Evolutionary conservation across 116 monocot genomes (phyloP), one percentile per base, ranked within the genome.

Genomic region (Papilionanthe hybrid): DNA sequence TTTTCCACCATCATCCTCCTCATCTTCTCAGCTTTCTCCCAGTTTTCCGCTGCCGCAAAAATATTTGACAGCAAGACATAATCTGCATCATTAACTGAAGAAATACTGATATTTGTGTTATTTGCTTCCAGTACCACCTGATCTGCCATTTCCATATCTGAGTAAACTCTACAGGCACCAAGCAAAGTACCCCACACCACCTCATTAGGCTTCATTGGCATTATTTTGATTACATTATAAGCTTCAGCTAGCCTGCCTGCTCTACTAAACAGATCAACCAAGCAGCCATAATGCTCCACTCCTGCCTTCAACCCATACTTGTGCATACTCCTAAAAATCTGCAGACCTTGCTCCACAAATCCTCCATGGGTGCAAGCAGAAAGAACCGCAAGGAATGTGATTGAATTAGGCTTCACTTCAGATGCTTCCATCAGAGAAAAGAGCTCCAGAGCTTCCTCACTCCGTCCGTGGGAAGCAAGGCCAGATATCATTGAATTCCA

Each of bases 401-500:
- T 57, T 72, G 20, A 66, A 56, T 91, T 72, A 3, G 93, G 91
- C 25, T 83, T 75, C 78, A 80, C 83, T 53, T 72, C 88, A 32
- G 82, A 81, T 23, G 79, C 65, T 71, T 88, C 84, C 93, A 93
- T 93, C 15, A 13, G n/a, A 37, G 60, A 20, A 68, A 91, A 89
- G 25, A 91, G 58, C 13, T 55, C 74, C 0, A 93, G 83, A 42
- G 91, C 86, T 22, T 93, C 89, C 9, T 55, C 20, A 9, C 82
- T 74, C 19, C 55, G 48, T 17, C 93, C 91, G 53, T 93, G 89
- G 67, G 83, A 86, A 2, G 93, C 86, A 37, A 91, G 81, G 10
- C 83, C 93, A 23, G 91, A 87, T 41, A 93, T 89, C 91, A 89
- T 87, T 4, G 91, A 67, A 20, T 89, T 93, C 87, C 91, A 91